A percentile compares a stretch with the other conserved stretches of the same genome.
These are phyloP conservation scores for Penicillium sp. DNA, from an alignment of 2,329 filamentous ascomycete genomes.

Conservation along the genomic window DNA sequence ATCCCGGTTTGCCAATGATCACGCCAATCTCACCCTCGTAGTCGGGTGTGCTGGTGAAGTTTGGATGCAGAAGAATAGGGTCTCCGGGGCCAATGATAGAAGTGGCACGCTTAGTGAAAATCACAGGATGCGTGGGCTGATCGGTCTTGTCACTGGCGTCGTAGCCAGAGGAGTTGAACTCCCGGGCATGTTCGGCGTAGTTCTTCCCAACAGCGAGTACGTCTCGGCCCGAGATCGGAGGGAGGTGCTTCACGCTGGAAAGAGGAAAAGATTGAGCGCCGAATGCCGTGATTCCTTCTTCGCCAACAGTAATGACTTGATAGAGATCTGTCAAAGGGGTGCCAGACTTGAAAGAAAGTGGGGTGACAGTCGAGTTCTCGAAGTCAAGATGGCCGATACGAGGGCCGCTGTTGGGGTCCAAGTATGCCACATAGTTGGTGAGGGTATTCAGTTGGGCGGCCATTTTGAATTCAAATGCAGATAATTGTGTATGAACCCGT, in stretches of 20 bases:
- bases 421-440: conserved; percentile 45
- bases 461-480: conserved; percentile 4
- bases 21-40: conserved; percentile 62
- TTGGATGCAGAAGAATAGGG: conserved; percentile 48
- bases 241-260: conserved; percentile 45
- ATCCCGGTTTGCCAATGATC: conserved; percentile 55
- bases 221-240: conserved; percentile 53
- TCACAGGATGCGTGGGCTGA: conserved; percentile 56
- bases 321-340: conserved; percentile 52
- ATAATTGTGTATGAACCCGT: too few relatives aligned
- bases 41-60: conserved; percentile 54
- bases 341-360: conserved; percentile 51
- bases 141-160: conserved; percentile 59
- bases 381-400: conserved; percentile 49
- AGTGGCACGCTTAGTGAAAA: conserved; percentile 58
- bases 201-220: conserved; percentile 61
- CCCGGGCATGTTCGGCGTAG: conserved; percentile 59
- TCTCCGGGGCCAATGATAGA: conserved; percentile 55
- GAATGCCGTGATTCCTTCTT: conserved; percentile 39
- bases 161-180: conserved; percentile 59
- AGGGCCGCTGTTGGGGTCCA: conserved; percentile 16
- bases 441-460: conserved; percentile 8
- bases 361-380: conserved; percentile 40
- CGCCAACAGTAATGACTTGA: conserved; percentile 54
- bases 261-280: conserved; percentile 34